Conservation (phyloP, 1,139 yeast species). For the Sugiyamaella pinicola region DNA sequence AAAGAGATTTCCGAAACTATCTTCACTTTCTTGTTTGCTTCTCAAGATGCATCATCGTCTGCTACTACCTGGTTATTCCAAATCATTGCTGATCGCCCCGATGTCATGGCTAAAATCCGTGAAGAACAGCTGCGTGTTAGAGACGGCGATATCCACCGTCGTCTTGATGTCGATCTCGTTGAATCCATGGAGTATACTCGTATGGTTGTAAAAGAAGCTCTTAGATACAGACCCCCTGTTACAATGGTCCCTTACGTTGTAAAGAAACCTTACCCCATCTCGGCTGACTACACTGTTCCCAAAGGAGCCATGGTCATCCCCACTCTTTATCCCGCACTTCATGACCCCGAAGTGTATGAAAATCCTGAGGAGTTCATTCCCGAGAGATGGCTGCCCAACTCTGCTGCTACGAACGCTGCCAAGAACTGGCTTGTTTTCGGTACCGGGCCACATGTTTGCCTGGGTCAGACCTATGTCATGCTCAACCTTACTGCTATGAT, state of each 20-base stretch:
- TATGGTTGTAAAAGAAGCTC: slow-evolving; percentile 86
- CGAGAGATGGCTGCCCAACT: slow-evolving; percentile 84
- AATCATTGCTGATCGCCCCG: slow-evolving; percentile 93
- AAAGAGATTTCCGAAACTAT: slow-evolving; percentile 94
- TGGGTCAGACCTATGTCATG: slow-evolving; percentile 92
- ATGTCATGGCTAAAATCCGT: slow-evolving; percentile 77
- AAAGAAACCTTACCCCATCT: slow-evolving; percentile 80
- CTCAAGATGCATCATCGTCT: slow-evolving; percentile 98
- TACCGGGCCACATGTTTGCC: slow-evolving; percentile 93
- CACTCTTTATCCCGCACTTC: slow-evolving; percentile 90
- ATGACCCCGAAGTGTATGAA: slow-evolving; percentile 94
- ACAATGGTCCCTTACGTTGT: slow-evolving; percentile 96
- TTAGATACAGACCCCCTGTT: slow-evolving; percentile 96
- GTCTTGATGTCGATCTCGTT: slow-evolving; percentile 69
- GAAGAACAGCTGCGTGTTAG: slow-evolving; percentile 88
- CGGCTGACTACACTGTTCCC: slow-evolving; percentile 85
- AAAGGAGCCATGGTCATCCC: slow-evolving; percentile 98
- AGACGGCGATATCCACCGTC: slow-evolving; percentile 66
- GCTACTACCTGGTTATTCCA: slow-evolving; percentile 98
- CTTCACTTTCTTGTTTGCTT: slow-evolving; percentile 93
- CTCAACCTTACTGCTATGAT: slow-evolving; percentile 85
- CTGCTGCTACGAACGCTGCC: slow-evolving; percentile 60
- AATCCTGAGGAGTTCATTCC: slow-evolving; percentile 93
- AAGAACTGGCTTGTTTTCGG: slow-evolving; percentile 97
- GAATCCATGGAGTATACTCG: slow-evolving; percentile 85